Evolutionary conservation across 768 basidiomycete species (phyloP), one percentile per base, ranked within the genome.

Genomic region (Lepiota brunneoincarnata): DNA sequence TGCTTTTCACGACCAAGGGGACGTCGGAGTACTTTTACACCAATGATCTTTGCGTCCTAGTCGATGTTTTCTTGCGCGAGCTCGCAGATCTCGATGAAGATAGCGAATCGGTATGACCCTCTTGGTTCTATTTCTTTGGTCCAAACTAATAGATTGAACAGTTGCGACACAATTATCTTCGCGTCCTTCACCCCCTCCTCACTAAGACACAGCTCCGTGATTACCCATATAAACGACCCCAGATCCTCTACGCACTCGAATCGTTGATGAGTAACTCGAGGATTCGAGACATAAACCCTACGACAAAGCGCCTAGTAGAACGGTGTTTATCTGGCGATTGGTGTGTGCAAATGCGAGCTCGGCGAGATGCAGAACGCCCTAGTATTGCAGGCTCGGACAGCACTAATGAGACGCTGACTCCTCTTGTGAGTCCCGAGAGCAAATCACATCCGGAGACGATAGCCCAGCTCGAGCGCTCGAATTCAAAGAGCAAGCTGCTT

Each of bases 21-120:
- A 94, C 93, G 10, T 86, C 88, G 4, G 94, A 98, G 67, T 98
- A 93, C 67, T 98, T 99, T 64, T 99, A 97, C 70, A 98, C 94
- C 14, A 99, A 99, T 64, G 97, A 99, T 63, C 76, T 99, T 28
- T 83, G 92, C 61, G 97, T 99, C 3, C 77, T 99, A 12, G 93
- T 99, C 11, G 97, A 99, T 62, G 97, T 99, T 1, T 98, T 99
- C 63, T 77, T 99, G n/a, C 84, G 97, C 36, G 96, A 98, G 67
- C 72, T 99, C 45, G 82, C 83, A 12, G 89, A 99, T 66, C 71
- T 99, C 17, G 94, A 93, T 59, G 94, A 98, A 55, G 94, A 97
- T 31, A 87, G 86, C 55, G 94, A 98, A 74, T 89, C 93, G 59
- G 92, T 96, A 54, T 50, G 90, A 79, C 5, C 38, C 46, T 31